Evolutionary conservation across 2,329 filamentous ascomycete species (phyloP).

Genomic region (Venturiaceae sp.): DNA sequence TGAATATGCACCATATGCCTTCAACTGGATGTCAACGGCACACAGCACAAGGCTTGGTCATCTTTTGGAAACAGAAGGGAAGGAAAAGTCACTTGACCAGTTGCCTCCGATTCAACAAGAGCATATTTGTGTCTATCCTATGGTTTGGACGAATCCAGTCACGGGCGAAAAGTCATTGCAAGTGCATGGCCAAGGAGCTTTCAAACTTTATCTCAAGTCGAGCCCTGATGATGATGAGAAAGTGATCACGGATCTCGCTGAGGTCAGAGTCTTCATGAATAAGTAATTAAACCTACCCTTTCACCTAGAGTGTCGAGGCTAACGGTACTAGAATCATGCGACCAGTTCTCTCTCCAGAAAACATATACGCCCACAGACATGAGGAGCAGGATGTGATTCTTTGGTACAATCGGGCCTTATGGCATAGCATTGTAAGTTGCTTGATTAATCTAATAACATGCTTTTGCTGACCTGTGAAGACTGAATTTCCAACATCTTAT

Average conservation of each 20-base stretch:
- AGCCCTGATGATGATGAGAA: slow-evolving; percentile 21
- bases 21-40: slow-evolving; percentile 28
- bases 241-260: slow-evolving; percentile 26
- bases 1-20: slow-evolving; percentile 36
- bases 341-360: slow-evolving; percentile 32
- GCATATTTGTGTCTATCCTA: slow-evolving; percentile 32
- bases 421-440: slow-evolving; percentile 2
- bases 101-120: slow-evolving; percentile 25
- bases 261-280: slow-evolving; percentile 21
- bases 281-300: slow-evolving; percentile 15
- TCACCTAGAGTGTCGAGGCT: neutral
- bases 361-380: slow-evolving; percentile 27
- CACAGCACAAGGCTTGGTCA: slow-evolving; percentile 31
- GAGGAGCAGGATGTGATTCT: slow-evolving; percentile 35
- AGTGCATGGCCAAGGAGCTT: slow-evolving; percentile 32
- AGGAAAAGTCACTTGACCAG: slow-evolving; percentile 20
- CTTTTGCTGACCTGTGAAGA: too few relatives aligned
- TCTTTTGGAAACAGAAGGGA: slow-evolving; percentile 18
- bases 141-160: slow-evolving; percentile 37
- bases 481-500: neutral
- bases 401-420: slow-evolving; percentile 28
- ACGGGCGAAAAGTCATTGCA: slow-evolving; percentile 33
- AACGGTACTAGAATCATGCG: slow-evolving; percentile 23
- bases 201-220: slow-evolving; percentile 29
- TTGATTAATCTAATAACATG: too few relatives aligned